Base-by-base conservation (phyloP, 106 monocot species). In the Triglochin maritima region DNA sequence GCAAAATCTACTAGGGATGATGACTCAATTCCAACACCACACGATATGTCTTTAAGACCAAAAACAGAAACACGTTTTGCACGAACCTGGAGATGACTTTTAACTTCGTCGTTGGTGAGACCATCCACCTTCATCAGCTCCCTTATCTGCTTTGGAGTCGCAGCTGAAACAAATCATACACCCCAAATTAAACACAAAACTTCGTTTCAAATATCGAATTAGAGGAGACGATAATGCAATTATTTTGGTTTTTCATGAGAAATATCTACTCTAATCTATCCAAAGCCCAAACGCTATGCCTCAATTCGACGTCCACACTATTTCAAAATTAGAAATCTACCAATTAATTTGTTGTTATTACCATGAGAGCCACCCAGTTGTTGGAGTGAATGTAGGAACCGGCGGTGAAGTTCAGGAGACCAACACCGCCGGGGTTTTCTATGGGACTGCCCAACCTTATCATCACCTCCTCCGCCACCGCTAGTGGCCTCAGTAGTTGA, bases 71-170 rank as follows among this genome's bases (percentile, higher is more conserved):
- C 44, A 41, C 44, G 9, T 6, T 44, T 57, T 54, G 7, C 50
- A 64, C 53, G 51, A 2, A 88, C 88, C 88, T 88, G 89, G 46
- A 89, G 68, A 76, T 89, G 89, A 51, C 89, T 89, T 78, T 89
- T 89, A 50, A 89, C 85, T 62, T 89, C 89, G 60, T 89, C 89
- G 60, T 89, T 89, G 59, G 85, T 85, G 53, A 89, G 82, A 9
- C 82, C 89, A 51, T 89, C 89, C 59, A 85, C 85, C 80, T 82
- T 82, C 89, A 89, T 89, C 75, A 85, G 66, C 64, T 89, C 89
- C 49, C 82, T 66, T 66, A 89, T 89, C 67, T 85, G 85, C 78
- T 89, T 89, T 6, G 89, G 89, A 3, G 89, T 85, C 10, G 89
- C 85, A 13, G 54, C 89, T 89, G 84, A 49, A 67, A 41, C 47